phyloP scores from a whole-genome alignment of 805 yeast species.

The Yamadazyma laniorum region DNA sequence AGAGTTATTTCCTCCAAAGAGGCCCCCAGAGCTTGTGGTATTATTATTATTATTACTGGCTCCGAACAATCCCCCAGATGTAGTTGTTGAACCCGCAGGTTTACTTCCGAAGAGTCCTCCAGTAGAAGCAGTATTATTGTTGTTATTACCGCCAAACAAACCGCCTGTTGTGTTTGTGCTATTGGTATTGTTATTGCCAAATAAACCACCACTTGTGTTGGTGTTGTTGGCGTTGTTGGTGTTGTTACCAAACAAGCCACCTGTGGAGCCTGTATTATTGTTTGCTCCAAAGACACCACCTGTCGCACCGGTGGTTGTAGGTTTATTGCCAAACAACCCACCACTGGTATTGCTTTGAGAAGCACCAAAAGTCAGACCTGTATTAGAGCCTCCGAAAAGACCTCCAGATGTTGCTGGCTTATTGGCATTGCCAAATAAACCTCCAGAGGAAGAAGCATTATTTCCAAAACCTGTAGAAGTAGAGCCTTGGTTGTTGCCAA shows the following conservation, averaged over 20 bases:
- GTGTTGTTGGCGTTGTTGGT: conserved; percentile 22
- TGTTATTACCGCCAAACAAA: conserved; percentile 20
- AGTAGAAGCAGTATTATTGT: conserved; percentile 10
- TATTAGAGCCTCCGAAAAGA: conserved; percentile 17
- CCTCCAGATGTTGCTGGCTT: conserved; percentile 21
- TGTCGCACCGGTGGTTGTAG: conserved; percentile 9
- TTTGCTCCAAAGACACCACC: conserved; percentile 26
- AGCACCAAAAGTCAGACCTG: conserved; percentile 15
- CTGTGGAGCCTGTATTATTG: conserved; percentile 15
- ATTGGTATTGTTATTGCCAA: conserved; percentile 22
- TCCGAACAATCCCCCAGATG: conserved; percentile 20
- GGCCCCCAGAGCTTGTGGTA: conserved; percentile 21
- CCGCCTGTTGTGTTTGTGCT: conserved; percentile 28
- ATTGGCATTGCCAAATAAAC: conserved; percentile 18
- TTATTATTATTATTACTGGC: conserved; percentile 6
- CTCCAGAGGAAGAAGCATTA: conserved; percentile 23
- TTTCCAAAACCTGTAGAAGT: conserved; percentile 15
- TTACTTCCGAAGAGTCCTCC: conserved; percentile 21
- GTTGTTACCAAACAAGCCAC: conserved; percentile 23
- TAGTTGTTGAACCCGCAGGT: conserved; percentile 12
- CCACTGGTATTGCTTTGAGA: conserved; percentile 15
- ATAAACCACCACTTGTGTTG: conserved; percentile 22
- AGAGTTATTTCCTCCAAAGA: conserved; percentile 28
- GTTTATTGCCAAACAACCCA: conserved; percentile 19
- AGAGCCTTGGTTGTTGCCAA: conserved; percentile 17